Evolutionary conservation across 2,329 filamentous ascomycete genomes (phyloP), one percentile per base, ranked within the genome.

Genomic region (Botrytis cinerea): DNA sequence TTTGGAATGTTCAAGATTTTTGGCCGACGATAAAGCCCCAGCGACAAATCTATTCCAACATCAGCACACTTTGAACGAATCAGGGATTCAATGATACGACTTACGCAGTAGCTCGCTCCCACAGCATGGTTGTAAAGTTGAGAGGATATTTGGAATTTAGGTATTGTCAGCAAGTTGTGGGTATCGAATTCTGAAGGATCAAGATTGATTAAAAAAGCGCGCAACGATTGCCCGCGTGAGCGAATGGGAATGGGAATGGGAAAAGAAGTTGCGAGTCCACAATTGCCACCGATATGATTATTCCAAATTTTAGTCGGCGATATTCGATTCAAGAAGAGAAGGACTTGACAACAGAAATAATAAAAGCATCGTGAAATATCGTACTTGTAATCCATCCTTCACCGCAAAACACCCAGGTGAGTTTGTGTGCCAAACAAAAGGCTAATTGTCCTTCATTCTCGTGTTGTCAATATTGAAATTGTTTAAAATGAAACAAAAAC

Each of bases 51-150:
- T 67, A 28, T 54, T 40, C 46, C 22, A 12, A 28, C 16, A 54
- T 67, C 64, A 67, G 64, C 46, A 67, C 25, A 54, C n/a, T 28
- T 46, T 8, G 4, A 8, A 12, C 4, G 35, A 10, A 54, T 22
- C 32, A 22, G 35, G 16, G 46, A 14, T 40, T 12, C 7, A 67
- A 40, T 22, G 32, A 54, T 54, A 28, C 14, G 25, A 51, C 46
- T 25, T 28, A 67, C 64, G 35, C 64, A 67, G 64, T 67, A 67
- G 64, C 35, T 67, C 46, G 64, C 28, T 67, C 46, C 64, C 64
- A 67, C 46, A 67, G 28, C 64, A 67, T 67, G 64, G 46, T 67
- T 67, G 46, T 40, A 67, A 5, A 51, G 48, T 10, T n/a, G 63
- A 51, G 38, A 51, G 45, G 45, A 51, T 67, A 16, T 51, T 40